Base-by-base conservation (phyloP, 2,329 filamentous ascomycete species). In the Scedosporium dehoogii region DNA sequence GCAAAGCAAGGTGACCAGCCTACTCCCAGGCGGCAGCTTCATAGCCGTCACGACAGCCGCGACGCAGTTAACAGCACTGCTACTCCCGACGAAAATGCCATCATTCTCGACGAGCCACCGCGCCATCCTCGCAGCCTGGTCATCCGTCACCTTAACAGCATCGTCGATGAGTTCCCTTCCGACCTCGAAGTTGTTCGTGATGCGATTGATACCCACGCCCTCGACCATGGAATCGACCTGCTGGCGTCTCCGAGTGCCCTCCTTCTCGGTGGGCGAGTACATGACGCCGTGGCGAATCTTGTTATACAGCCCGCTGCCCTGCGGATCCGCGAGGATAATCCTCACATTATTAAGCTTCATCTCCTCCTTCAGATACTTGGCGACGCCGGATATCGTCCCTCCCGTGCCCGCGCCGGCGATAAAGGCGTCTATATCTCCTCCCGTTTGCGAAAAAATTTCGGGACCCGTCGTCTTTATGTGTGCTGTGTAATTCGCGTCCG, bases 221-320 rank as follows among this genome's bases (percentile, higher is more conserved):
- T 99, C 96, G 29, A 99, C 91, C 66, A 99, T 91, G 4, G 89
- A 92, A 77, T 99, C 96, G 60, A 99, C 91, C 75, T 99, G 96
- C 69, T 90, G 87, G 64, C 94, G 82, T 58, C 96, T 83, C 14
- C 94, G 81, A 12, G 93, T 97, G 3, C 94, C 94, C 79, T 99
- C 94, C 66, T 83, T 85, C 76, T 99, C 94, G 33, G 90, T 96
- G 0, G 82, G 70, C 64, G 92, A 89, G 75, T 97, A 99, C 91
- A 99, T 96, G 65, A 99, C 94, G 4, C 93, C 94, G 73, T 94
- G 90, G 68, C 89, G 89, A 67, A 99, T 82, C 71, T 91, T 89
- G 77, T 99, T 96, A 79, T 89, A 97, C 27, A 99, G 78, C 0
- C 94, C 94, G 72, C 91, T 96, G 9, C 94, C 94, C 72, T 96